Conservation (phyloP, 2,329 filamentous ascomycete genomes). For the Fusarium euwallaceae region DNA sequence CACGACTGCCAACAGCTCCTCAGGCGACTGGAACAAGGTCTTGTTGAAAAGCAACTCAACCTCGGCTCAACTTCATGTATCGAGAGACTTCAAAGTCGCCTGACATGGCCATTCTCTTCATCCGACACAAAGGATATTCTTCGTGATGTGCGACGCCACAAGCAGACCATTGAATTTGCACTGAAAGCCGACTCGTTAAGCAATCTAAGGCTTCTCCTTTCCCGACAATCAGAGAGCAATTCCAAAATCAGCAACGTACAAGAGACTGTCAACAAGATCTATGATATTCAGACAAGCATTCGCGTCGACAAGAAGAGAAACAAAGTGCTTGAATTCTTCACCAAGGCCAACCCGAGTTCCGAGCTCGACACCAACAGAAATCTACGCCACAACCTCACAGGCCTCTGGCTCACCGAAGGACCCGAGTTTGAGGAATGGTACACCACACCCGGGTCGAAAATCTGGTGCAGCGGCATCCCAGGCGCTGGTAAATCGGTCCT, state of each 20-base stretch:
- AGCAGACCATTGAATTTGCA: slow-evolving; percentile 4
- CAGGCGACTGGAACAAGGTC: background rate
- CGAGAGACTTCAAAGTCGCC: background rate
- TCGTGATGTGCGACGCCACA: slow-evolving; percentile 2
- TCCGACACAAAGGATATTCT: slow-evolving; percentile 1
- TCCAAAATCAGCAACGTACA: background rate
- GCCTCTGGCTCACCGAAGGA: slow-evolving; percentile 1
- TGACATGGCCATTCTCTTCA: slow-evolving; percentile 13
- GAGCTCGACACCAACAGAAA: background rate
- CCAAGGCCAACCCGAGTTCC: background rate
- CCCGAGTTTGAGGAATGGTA: slow-evolving; percentile 6
- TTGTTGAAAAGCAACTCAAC: background rate
- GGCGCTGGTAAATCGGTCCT: slow-evolving; percentile 23
- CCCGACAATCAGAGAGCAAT: background rate
- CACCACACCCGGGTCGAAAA: background rate
- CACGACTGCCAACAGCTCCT: slow-evolving; percentile 9
- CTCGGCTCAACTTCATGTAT: background rate
- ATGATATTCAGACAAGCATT: slow-evolving; percentile 4
- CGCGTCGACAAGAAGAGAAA: background rate
- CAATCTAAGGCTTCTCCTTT: slow-evolving; percentile 1
- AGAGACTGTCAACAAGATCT: background rate
- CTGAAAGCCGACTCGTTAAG: slow-evolving; percentile 1
- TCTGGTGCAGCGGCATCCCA: slow-evolving; percentile 20
- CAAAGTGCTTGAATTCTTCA: background rate
- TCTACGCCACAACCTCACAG: slow-evolving; percentile 5